Percentiles rank a stretch among this genome's conserved stretches.
phyloP scores from a whole-genome alignment of 805 yeast species.

The Starmera quercuum region DNA sequence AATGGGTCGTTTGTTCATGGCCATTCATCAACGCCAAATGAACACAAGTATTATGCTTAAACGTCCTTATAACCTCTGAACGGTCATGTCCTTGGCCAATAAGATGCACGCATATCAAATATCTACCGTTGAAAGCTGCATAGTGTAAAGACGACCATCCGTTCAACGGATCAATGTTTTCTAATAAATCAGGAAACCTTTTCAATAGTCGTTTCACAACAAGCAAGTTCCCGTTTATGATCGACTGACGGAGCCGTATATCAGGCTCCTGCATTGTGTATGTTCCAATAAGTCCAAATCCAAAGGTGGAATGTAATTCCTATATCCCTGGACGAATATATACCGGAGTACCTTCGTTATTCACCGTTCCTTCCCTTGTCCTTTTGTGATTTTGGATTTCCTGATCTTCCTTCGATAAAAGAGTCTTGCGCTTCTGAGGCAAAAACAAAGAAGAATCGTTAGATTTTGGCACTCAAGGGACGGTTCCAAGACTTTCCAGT shows the following conservation, averaged over 20 bases:
- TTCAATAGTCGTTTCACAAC: conserved; percentile 59
- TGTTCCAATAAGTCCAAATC: no score
- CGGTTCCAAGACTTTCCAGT: no score
- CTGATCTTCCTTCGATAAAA: no score
- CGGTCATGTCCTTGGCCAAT: conserved; percentile 50
- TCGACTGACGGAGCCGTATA: conserved; percentile 58
- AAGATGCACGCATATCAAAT: conserved; percentile 54
- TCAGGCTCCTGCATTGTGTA: conserved; percentile 51
- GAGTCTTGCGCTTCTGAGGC: no score
- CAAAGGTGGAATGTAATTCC: no score
- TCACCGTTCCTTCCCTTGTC: no score
- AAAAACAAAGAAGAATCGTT: no score
- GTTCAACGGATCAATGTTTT: conserved; percentile 57
- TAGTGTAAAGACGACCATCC: conserved; percentile 86
- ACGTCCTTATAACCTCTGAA: conserved; percentile 42
- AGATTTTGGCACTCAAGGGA: no score
- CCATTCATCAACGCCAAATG: conserved; percentile 62
- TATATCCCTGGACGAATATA: no score
- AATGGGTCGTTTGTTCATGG: conserved; percentile 66
- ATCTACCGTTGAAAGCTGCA: conserved; percentile 68
- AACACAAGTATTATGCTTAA: conserved; percentile 53
- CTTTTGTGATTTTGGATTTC: no score
- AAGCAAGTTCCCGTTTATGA: conserved; percentile 51
- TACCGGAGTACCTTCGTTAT: no score
- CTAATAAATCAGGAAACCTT: conserved; percentile 61